Evolutionary conservation across 768 basidiomycete species (phyloP), one percentile per base, ranked within the genome.

Genomic region (Russula vinacea): DNA sequence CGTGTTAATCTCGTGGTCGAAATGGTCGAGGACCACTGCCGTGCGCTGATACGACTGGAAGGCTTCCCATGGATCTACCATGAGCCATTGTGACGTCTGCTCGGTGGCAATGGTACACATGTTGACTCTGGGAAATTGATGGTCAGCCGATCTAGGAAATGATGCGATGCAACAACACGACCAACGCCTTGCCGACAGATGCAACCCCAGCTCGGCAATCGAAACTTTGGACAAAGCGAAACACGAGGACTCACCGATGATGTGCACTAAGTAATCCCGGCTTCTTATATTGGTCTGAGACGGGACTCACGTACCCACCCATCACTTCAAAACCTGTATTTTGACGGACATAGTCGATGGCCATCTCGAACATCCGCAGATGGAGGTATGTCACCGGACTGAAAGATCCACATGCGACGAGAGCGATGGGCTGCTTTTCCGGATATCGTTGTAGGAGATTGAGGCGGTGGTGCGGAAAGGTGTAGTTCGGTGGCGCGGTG

Each of bases 351-450:
- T 94, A 94, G 79, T 98, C 97, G 77, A 89, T 90, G 61, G 96
- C 97, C 97, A 99, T 98, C 74, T 98, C 96, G 76, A 98, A 99
- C 94, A 99, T 98, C 69, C 97, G 91, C 66, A 98, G 84, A 73
- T 97, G 94, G 56, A 96, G 89, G 73, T 94, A 96, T 17, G 95
- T 97, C 65, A 96, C 90, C 11, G 96, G 95, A 71, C 92, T 95
- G 84, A 98, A 98, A 62, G 93, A 96, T 33, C 95, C 97, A 73
- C 97, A 99, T 53, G 94, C 97, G 64, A 99, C 93, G 67, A 97
- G 87, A 62, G 94, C 92, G 69, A 97, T 77, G 22, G 94, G 96
- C 10, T 87, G 87, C 77, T 88, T 92, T 26, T 75, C 77, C 8
- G 85, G 72, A 71, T 89, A 83, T 26, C 79, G 83, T 45, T 90